These are phyloP conservation scores for Saccharomyces hybrid DNA, from an alignment of 1,139 yeast genomes.

Conservation along the genomic window DNA sequence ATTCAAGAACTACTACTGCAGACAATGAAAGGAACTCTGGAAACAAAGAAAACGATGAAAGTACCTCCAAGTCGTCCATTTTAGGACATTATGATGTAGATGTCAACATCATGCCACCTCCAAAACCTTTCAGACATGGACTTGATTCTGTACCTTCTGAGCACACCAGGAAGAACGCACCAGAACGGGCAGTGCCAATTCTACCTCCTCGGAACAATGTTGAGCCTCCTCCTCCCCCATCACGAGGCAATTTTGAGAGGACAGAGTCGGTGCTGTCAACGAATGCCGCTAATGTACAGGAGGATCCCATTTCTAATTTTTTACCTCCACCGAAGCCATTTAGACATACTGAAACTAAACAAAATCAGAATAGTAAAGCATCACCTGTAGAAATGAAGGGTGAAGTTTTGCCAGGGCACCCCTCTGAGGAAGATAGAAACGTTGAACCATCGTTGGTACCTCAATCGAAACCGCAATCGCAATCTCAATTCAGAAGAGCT, in stretches of 20 bases:
- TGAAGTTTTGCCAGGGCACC: neutral
- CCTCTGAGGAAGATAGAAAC: neutral
- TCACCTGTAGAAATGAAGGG: neutral
- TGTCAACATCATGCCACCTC: constrained; percentile 22
- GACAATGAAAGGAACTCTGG: neutral
- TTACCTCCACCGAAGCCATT: constrained; percentile 27
- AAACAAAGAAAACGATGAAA: neutral
- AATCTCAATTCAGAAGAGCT: neutral
- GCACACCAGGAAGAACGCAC: neutral
- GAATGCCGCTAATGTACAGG: neutral
- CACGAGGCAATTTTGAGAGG: neutral
- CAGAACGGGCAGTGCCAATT: neutral
- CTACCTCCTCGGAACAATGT: neutral
- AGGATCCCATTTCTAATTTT: constrained; percentile 6
- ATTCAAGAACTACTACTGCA: neutral
- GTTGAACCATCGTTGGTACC: neutral
- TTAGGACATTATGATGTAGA: constrained; percentile 6
- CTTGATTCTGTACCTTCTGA: neutral
- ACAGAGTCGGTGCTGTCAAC: neutral
- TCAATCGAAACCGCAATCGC: neutral
- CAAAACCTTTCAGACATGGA: constrained; percentile 10
- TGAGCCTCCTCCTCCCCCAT: neutral
- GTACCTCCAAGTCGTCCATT: constrained; percentile 3
- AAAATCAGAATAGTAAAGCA: neutral
- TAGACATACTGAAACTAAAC: constrained; percentile 9